phyloP scores from a whole-genome alignment of 1,284 basidiomycete species.

The Cryptococcus sp. region DNA sequence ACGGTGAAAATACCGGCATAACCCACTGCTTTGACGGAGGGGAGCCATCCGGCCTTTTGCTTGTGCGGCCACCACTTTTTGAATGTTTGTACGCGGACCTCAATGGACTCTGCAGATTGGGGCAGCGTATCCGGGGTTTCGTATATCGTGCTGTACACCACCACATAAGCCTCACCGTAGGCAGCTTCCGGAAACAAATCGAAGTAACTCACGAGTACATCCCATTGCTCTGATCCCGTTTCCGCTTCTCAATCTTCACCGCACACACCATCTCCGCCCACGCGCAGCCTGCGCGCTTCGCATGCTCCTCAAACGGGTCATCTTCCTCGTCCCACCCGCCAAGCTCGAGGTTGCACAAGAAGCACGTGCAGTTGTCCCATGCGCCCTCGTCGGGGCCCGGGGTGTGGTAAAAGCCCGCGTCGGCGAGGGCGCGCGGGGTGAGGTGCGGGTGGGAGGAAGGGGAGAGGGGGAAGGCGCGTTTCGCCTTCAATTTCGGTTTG shows the following conservation, averaged over 20 bases:
- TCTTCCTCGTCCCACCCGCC: constrained; percentile 74
- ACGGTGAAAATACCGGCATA: neutral
- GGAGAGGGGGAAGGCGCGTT: constrained; percentile 40
- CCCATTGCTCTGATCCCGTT: constrained; percentile 13
- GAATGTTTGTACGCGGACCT: constrained; percentile 67
- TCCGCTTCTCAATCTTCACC: constrained; percentile 47
- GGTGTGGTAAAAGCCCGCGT: constrained; percentile 73
- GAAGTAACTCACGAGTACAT: constrained; percentile 9
- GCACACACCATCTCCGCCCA: constrained; percentile 76
- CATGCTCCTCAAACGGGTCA: constrained; percentile 73
- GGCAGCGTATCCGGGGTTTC: constrained; percentile 62
- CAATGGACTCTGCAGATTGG: constrained; percentile 62
- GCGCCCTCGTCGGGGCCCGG: constrained; percentile 18
- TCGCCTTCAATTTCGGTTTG: constrained; percentile 34
- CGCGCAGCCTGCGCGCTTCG: constrained; percentile 61
- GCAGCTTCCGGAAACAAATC: neutral
- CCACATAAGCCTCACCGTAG: neutral
- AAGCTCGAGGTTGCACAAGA: constrained; percentile 68
- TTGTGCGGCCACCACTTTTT: constrained; percentile 70
- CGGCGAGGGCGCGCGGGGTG: constrained; percentile 65
- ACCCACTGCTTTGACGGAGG: constrained; percentile 64
- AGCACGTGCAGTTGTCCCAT: constrained; percentile 57
- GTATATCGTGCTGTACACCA: constrained; percentile 56
- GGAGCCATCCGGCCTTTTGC: constrained; percentile 60
- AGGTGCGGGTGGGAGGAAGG: constrained; percentile 52